Base-by-base conservation (phyloP, 768 basidiomycete genomes). In the Naematelia aurantialba region DNA sequence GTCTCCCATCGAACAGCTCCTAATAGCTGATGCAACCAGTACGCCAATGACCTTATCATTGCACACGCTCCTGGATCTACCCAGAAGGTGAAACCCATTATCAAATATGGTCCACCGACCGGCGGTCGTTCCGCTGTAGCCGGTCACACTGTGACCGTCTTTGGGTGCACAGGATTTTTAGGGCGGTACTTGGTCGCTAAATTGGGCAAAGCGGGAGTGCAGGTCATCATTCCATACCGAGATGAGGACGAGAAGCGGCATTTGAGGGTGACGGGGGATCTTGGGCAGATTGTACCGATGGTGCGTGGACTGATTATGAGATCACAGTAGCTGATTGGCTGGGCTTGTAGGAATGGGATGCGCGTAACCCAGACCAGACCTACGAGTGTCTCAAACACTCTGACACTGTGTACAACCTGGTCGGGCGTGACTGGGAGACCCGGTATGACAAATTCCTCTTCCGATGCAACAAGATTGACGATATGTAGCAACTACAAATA, bases 281-380 rank as follows among this genome's bases (percentile, higher is more conserved):
- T 98, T 55, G 96, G 96, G 5, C 92, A 94, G 80, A 88, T 99
- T 63, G 89, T 97, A 57, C 85, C 89, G 68, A 85, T 98, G 88
- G 93, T 94, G 72, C 72, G 80, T 45, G 45, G 27, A 26, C 8
- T 14, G 39, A 44, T 29, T 17, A 19, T 5, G 5, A 27, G 8
- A n/a, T 19, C 10, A 8, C 3, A 13, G 44, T 4, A 34, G 19
- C 12, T 4, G 27, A 17, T 34, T 17, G 8, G 8, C 17, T 47
- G 55, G 53, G 55, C 10, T 26, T 22, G 21, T 57, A 97, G 93
- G 94, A 97, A 83, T 97, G 91, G 91, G 91, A 97, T 74, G 82
- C 94, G 49, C 84, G 91, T 58, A 87, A 89, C 73, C 88, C 91
- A 69, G 83, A 85, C 52, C 91, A 93, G 73, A 96, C 93, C 67